These are phyloP conservation scores for Lumnitzera littorea DNA, from an alignment of 345 rosid genomes.

Conservation along the genomic window DNA sequence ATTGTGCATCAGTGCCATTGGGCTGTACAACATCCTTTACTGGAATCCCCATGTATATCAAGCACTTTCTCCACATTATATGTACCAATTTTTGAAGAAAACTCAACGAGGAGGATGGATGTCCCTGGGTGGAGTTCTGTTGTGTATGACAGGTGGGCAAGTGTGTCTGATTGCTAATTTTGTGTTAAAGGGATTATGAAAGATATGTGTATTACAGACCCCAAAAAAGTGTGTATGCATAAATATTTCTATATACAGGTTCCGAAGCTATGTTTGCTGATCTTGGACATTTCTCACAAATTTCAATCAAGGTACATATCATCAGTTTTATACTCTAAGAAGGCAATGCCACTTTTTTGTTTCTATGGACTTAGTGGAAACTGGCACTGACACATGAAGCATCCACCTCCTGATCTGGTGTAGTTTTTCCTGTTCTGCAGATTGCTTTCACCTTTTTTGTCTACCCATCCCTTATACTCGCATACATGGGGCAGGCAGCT, in stretches of 20 bases:
- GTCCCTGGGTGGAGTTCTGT: slow-evolving; percentile 83
- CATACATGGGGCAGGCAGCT: slow-evolving; percentile 98
- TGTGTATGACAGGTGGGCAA: slow-evolving; percentile 68
- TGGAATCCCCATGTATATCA: slow-evolving; percentile 88
- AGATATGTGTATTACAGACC: neutral
- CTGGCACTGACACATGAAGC: too few species aligned
- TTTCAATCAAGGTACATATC: slow-evolving; percentile 67
- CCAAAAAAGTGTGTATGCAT: neutral
- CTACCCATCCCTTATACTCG: slow-evolving; percentile 85
- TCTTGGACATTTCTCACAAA: slow-evolving; percentile 87
- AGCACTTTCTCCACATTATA: slow-evolving; percentile 80
- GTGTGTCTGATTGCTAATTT: neutral
- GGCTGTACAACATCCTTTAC: slow-evolving; percentile 57
- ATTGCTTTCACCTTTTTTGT: slow-evolving; percentile 83
- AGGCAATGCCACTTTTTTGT: too few species aligned
- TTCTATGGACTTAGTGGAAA: too few species aligned
- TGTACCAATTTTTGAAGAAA: slow-evolving; percentile 70
- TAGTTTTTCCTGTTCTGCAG: slow-evolving; percentile 31
- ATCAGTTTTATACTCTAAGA: neutral
- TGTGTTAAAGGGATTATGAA: neutral
- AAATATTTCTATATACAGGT: slow-evolving; percentile 24
- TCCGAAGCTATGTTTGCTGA: slow-evolving; percentile 98
- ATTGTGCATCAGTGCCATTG: slow-evolving; percentile 69
- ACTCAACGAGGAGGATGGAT: slow-evolving; percentile 78
- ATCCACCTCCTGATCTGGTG: neutral